phyloP scores from a whole-genome alignment of 345 rosid genomes.

The Balakata baccata region DNA sequence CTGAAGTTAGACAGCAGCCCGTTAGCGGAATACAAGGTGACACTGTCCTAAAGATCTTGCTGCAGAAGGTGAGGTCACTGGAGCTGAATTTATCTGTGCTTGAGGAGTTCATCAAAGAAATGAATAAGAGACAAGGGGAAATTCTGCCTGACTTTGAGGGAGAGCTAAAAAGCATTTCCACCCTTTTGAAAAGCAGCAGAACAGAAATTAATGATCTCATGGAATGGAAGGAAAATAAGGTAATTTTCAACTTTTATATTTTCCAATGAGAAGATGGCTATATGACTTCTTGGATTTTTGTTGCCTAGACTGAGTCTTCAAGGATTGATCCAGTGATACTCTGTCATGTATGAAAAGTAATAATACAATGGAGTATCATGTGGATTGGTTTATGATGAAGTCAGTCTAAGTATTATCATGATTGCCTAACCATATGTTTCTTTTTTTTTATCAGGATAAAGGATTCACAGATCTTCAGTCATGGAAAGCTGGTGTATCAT shows the following conservation, averaged over 20 bases:
- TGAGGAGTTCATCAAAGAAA: slow-evolving; percentile 68
- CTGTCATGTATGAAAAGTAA: too few relatives aligned
- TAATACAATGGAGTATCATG: too few relatives aligned
- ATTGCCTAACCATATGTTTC: neutral
- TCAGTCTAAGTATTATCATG: too few relatives aligned
- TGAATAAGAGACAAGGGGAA: slow-evolving; percentile 52
- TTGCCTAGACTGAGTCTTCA: too few relatives aligned
- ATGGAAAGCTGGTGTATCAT: slow-evolving; percentile 58
- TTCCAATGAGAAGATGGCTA: neutral
- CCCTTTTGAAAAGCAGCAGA: slow-evolving; percentile 50
- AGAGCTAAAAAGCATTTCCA: slow-evolving; percentile 50
- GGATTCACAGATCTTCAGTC: slow-evolving; percentile 46
- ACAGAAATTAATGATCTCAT: slow-evolving; percentile 50
- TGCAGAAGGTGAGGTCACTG: slow-evolving; percentile 82
- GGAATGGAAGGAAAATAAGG: slow-evolving; percentile 65
- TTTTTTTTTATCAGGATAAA: slow-evolving; percentile 45
- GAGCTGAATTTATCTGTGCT: slow-evolving; percentile 67
- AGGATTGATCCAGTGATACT: too few relatives aligned
- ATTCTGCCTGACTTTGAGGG: slow-evolving; percentile 53
- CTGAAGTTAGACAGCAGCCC: slow-evolving; percentile 63
- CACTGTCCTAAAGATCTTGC: slow-evolving; percentile 74
- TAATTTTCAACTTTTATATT: slow-evolving; percentile 25
- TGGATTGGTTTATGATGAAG: too few relatives aligned
- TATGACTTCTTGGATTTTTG: neutral
- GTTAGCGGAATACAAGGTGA: slow-evolving; percentile 58